These are phyloP conservation scores for Amanita exitialis DNA, from an alignment of 768 basidiomycete species.

Conservation along the genomic window DNA sequence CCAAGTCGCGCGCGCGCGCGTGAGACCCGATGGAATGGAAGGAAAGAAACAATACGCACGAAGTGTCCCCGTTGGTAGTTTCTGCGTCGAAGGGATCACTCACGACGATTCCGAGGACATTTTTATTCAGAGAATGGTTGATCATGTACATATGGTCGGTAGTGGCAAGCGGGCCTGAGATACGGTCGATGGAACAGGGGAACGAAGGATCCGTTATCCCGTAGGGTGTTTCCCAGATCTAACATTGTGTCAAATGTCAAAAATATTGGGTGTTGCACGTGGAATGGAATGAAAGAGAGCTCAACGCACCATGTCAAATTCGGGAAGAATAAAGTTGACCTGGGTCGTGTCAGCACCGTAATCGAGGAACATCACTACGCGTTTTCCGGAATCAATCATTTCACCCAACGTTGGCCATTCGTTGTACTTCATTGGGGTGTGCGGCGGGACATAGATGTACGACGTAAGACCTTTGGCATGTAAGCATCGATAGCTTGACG, in stretches of 20 bases:
- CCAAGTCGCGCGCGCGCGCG: background rate
- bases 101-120: conserved; percentile 30
- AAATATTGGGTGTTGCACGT: too few species aligned
- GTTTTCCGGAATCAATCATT: conserved; percentile 49
- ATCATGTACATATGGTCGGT: conserved; percentile 48
- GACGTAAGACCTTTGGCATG: conserved; percentile 27
- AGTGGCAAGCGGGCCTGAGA: conserved; percentile 33
- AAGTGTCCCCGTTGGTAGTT: conserved; percentile 27
- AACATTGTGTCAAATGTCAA: background rate
- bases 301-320: conserved; percentile 41
- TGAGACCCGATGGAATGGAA: background rate
- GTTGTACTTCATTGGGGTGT: conserved; percentile 26
- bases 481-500: too few species aligned
- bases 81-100: conserved; percentile 26
- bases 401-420: conserved; percentile 59
- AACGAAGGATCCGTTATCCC: conserved; percentile 36
- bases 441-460: conserved; percentile 41
- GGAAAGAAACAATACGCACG: conserved; percentile 19
- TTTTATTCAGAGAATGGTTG: conserved; percentile 45
- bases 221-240: conserved; percentile 55
- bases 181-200: conserved; percentile 45
- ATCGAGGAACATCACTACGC: conserved; percentile 57
- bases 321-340: conserved; percentile 44
- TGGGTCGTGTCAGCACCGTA: conserved; percentile 27
- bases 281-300: background rate